Evolutionary conservation across 352 stramenopile species (phyloP), one percentile per base, ranked within the genome.

Genomic region (Phytopythium litorale): DNA sequence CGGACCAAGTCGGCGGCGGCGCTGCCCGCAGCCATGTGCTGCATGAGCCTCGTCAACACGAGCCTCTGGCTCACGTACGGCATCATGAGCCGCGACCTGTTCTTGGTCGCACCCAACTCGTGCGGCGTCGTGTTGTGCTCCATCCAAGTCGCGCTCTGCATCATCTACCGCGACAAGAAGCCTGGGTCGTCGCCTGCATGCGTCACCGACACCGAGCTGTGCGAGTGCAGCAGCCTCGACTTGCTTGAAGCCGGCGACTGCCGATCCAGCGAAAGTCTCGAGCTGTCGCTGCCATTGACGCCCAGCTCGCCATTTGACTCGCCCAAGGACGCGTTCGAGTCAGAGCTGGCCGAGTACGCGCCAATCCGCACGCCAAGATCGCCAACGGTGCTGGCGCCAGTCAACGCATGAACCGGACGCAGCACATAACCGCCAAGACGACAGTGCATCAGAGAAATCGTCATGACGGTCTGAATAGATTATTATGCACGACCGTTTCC

Each of bases 51-150:
- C 15, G 32, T 62, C 30, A 62, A 56, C 43, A 49, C 33, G 11
- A 46, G 30, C 18, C 48, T 62, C 43, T 62, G 57, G 57, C n/a
- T 62, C n/a, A 56, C 57, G 19, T 62, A 56, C 57, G 57, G 57
- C 23, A 13, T 54, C 30, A 33, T 62, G 30, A 33, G 38, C 21
- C 18, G 43, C 7, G 57, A 62, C 43, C 13, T 56, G 30, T 55
- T 50, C 57, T 7, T 62, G 45, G 25, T 62, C 45, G 48, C 55
- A 12, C 57, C 57, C 43, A 62, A 62, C 33, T 50, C 54, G 37
- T 51, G 37, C 54, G 54, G 54, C 12, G 54, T 51, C 21, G 35
- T 60, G 54, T 38, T 60, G 9, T 51, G 54, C 54, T 50, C 54
- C 35, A 40, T 23, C 4, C 54, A 60, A 21, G 54, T 60, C 40